Evolutionary conservation across 2,329 filamentous ascomycete genomes (phyloP), one percentile per base, ranked within the genome.

Genomic region (Lachnellula arida): DNA sequence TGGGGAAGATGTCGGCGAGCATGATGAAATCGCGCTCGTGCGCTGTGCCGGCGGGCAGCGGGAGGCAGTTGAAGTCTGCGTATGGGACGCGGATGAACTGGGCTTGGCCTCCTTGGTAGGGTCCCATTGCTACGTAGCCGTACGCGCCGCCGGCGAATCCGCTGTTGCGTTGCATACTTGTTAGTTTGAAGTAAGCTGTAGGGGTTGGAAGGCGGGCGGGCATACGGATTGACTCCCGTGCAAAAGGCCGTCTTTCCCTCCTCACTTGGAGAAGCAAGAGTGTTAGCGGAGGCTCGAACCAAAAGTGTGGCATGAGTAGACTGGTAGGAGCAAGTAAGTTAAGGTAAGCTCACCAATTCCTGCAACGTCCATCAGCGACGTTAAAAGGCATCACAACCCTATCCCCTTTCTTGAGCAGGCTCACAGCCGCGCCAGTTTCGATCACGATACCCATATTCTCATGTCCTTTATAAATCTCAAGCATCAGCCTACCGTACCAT

Each of bases 371-470:
- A 84, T 89, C 93, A 15, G 87, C 91, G 34, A 82, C 78, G 23
- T 91, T 96, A 71, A 96, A 96, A 0, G 92, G 90, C 23, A 86
- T 82, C 19, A 96, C 89, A 34, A 96, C 78, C 65, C 83, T 82
- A 71, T 96, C 91, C 5, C 91, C 91, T 51, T 86, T 76, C 60
- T 84, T 76, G 60, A 96, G 77, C 0, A 78, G 82, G 65, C 81
- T 85, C 46, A 96, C 89, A 2, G 75, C 78, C 15, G 79, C 74
- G 0, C 91, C 91, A 46, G 80, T 75, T 60, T 88, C 82, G 35
- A 85, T 79, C 9, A 96, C 82, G 23, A 78, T 80, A 5, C 92
- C 92, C 2, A 89, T 90, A 68, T 96, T 95, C 68, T 96, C 92
- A 70, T 96, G 92, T 56, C 91, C 89, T 2, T 75, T 65, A 1